A percentile compares a stretch with the other conserved stretches of the same genome.
Conservation (phyloP, 2,329 filamentous ascomycete genomes). For the Fusarium denticulatum region DNA sequence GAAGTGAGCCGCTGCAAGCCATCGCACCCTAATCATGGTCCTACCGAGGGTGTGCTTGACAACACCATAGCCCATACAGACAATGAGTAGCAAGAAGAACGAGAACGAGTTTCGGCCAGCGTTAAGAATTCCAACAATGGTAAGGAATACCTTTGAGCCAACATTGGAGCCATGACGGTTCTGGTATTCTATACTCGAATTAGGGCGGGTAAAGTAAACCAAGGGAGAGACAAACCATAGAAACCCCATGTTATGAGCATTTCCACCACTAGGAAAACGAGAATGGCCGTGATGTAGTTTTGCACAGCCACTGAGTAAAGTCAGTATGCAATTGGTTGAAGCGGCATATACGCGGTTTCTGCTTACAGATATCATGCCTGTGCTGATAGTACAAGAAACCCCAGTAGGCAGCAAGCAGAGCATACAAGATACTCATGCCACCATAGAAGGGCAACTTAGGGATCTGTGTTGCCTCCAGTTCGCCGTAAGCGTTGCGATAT, state of each 20-base stretch:
- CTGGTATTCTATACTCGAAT: constrained; percentile 75
- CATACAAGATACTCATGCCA: constrained; percentile 92
- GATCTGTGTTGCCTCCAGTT: constrained; percentile 94
- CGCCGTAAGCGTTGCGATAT: constrained; percentile 95
- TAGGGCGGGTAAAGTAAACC: constrained; percentile 34
- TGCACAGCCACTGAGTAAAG: constrained; percentile 80
- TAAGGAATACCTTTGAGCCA: constrained; percentile 85
- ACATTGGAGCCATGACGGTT: constrained; percentile 88
- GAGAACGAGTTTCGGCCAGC: constrained; percentile 96
- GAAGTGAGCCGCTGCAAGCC: constrained; percentile 91
- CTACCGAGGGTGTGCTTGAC: constrained; percentile 92
- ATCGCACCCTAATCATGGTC: constrained; percentile 93
- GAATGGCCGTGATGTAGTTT: constrained; percentile 98
- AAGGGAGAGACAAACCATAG: constrained; percentile 70
- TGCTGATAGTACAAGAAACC: constrained; percentile 96
- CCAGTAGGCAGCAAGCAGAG: constrained; percentile 85
- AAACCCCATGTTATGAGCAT: constrained; percentile 99
- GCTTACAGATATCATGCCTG: constrained; percentile 84
- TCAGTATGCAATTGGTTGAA: constrained; percentile 1
- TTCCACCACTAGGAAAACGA: constrained; percentile 92
- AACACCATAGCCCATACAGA: constrained; percentile 99
- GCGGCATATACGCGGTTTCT: background rate
- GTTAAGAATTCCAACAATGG: constrained; percentile 92
- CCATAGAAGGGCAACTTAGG: constrained; percentile 98
- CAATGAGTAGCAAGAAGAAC: constrained; percentile 96